Evolutionary conservation across 140 eudicot genomes (phyloP).

Genomic region (Cichorium intybus): DNA sequence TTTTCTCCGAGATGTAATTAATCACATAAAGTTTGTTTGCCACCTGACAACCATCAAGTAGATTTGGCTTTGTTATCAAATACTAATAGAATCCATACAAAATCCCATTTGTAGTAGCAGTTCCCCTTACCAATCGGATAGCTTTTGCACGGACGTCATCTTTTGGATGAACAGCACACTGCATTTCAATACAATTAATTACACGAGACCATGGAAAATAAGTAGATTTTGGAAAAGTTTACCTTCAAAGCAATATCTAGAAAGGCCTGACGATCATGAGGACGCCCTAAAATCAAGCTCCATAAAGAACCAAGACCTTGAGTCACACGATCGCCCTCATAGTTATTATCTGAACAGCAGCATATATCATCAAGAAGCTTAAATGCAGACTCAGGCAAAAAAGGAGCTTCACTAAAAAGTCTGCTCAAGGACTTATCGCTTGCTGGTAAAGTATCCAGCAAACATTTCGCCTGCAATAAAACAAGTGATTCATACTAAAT

Average conservation of each 20-base stretch:
- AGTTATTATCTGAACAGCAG: slow-evolving; percentile 43
- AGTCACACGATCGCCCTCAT: slow-evolving; percentile 86
- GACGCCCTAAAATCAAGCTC: slow-evolving; percentile 82
- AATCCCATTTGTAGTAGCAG: slow-evolving; percentile 7
- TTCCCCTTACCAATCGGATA: slow-evolving; percentile 72
- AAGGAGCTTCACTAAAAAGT: slow-evolving; percentile 88
- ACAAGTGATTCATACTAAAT: not conserved
- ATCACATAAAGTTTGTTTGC: slow-evolving; percentile 82
- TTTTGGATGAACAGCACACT: slow-evolving; percentile 91
- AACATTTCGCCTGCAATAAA: slow-evolving; percentile 61
- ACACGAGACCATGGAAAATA: too few relatives aligned
- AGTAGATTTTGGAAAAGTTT: not conserved
- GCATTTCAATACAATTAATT: too few relatives aligned
- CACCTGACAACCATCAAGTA: slow-evolving; percentile 81
- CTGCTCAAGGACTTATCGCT: slow-evolving; percentile 92
- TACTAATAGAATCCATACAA: slow-evolving; percentile 11
- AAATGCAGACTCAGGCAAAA: slow-evolving; percentile 69
- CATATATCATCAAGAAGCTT: slow-evolving; percentile 80
- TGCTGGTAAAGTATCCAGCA: slow-evolving; percentile 80
- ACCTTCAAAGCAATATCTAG: slow-evolving; percentile 94
- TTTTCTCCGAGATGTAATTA: slow-evolving; percentile 52
- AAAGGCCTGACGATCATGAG: slow-evolving; percentile 64
- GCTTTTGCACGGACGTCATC: slow-evolving; percentile 91
- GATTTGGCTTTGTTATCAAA: not conserved
- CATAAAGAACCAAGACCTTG: slow-evolving; percentile 98